Percentiles rank a stretch among this genome's conserved stretches.
Evolutionary conservation across 1,284 basidiomycete genomes (phyloP).

Genomic region (Peniophora sp.): DNA sequence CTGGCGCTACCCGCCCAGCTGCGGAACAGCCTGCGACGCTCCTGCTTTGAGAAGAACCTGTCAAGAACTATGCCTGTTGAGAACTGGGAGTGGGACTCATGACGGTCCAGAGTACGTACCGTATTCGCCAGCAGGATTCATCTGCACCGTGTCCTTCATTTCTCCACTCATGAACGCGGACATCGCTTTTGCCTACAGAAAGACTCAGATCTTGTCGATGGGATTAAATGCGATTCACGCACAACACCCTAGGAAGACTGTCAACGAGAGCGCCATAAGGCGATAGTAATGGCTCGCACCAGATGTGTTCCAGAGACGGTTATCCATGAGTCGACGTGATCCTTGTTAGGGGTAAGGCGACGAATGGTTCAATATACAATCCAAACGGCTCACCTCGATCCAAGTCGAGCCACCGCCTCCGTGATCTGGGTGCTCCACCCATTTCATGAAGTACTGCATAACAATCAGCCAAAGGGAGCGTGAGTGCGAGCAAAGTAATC

Average conservation of each 20-base stretch:
- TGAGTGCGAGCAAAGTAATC: slow-evolving; percentile 7
- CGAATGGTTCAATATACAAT: background rate
- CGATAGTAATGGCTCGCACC: slow-evolving; percentile 28
- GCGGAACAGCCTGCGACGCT: slow-evolving; percentile 87
- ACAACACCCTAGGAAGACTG: slow-evolving; percentile 54
- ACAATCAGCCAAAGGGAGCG: background rate
- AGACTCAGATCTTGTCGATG: background rate
- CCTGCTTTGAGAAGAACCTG: slow-evolving; percentile 84
- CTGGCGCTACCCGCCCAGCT: slow-evolving; percentile 94
- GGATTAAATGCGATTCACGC: slow-evolving; percentile 18
- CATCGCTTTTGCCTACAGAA: slow-evolving; percentile 82
- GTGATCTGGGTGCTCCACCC: slow-evolving; percentile 86
- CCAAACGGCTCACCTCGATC: slow-evolving; percentile 70
- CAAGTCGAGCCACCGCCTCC: slow-evolving; percentile 85
- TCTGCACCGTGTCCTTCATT: slow-evolving; percentile 94
- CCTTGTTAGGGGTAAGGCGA: slow-evolving; percentile 26
- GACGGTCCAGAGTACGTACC: slow-evolving; percentile 30
- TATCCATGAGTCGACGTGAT: slow-evolving; percentile 76
- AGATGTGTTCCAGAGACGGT: slow-evolving; percentile 87
- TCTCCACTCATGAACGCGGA: slow-evolving; percentile 89
- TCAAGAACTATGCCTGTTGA: slow-evolving; percentile 49
- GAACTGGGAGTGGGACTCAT: background rate
- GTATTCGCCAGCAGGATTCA: slow-evolving; percentile 82
- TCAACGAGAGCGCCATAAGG: slow-evolving; percentile 4
- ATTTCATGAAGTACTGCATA: slow-evolving; percentile 76